These are phyloP conservation scores for Chlorella sp. DNA, from an alignment of 139 green algal species.

Conservation along the genomic window DNA sequence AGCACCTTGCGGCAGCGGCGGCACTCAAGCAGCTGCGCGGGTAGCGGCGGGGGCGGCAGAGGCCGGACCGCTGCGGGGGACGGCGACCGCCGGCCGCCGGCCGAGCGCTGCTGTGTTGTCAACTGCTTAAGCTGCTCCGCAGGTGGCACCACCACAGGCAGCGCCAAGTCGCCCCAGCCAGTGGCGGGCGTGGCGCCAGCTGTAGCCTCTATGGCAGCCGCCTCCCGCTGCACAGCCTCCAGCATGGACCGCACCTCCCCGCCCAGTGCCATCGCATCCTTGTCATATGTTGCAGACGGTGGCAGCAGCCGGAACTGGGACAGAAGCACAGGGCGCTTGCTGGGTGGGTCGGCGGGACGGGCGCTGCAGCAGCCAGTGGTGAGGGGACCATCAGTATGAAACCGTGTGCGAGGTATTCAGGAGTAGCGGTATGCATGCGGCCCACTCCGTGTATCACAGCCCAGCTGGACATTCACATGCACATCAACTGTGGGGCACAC, in stretches of 20 bases:
- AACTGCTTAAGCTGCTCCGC: background rate
- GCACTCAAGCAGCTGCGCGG: constrained; percentile 16
- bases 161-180: constrained; percentile 15
- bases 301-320: background rate
- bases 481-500: too few species aligned
- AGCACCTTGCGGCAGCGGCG: constrained; percentile 21
- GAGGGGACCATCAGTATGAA: too few species aligned
- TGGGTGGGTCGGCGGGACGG: too few species aligned
- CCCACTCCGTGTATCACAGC: too few species aligned
- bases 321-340: too few species aligned
- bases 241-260: background rate
- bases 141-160: background rate
- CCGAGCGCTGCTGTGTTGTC: background rate
- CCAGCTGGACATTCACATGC: too few species aligned
- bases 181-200: background rate
- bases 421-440: too few species aligned
- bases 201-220: background rate
- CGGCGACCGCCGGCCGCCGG: background rate
- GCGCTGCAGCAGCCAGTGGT: background rate
- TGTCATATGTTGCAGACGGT: background rate
- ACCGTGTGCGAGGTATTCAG: too few species aligned
- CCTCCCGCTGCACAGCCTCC: background rate
- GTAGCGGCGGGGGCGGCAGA: background rate
- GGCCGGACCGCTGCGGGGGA: background rate
- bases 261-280: background rate